phyloP scores from a whole-genome alignment of 345 rosid species.

The Sapria himalayana region DNA sequence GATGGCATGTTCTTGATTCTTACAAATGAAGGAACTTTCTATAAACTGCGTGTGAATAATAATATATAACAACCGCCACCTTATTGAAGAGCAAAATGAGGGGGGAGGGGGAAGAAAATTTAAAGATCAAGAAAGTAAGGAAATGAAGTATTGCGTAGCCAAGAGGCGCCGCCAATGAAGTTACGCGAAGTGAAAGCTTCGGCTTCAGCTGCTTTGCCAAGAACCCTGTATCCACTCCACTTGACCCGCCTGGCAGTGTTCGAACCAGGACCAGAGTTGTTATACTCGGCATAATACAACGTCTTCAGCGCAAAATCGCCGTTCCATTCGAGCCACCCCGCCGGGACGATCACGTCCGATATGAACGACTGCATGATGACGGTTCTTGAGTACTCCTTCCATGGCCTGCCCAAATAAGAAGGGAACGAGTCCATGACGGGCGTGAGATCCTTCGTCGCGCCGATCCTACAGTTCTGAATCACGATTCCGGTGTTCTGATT shows the following conservation, averaged over 20 bases:
- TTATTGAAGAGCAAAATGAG: no score
- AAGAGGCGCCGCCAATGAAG: conserved; percentile 43
- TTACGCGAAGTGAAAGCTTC: conserved; percentile 25
- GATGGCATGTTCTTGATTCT: no score
- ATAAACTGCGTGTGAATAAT: no score
- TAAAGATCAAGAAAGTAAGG: conserved; percentile 51
- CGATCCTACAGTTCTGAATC: conserved; percentile 63
- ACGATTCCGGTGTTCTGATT: conserved; percentile 92
- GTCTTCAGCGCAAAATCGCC: conserved; percentile 50
- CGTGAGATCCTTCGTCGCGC: conserved; percentile 46
- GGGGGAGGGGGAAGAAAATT: no score
- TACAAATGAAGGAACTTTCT: no score
- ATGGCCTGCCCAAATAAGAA: conserved; percentile 71
- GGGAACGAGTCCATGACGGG: conserved; percentile 34
- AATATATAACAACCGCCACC: no score
- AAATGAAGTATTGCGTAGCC: conserved; percentile 59
- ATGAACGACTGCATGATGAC: conserved; percentile 61
- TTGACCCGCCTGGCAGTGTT: conserved; percentile 43
- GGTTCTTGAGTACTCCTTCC: conserved; percentile 82
- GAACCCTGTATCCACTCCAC: conserved; percentile 53
- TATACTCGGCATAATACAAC: conserved; percentile 47
- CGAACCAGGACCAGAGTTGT: conserved; percentile 56
- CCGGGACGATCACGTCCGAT: conserved; percentile 36
- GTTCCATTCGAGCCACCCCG: conserved; percentile 70
- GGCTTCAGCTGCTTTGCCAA: conserved; percentile 36